These are phyloP conservation scores for Huntiella decipiens DNA, from an alignment of 2,329 filamentous ascomycete genomes.

Conservation along the genomic window DNA sequence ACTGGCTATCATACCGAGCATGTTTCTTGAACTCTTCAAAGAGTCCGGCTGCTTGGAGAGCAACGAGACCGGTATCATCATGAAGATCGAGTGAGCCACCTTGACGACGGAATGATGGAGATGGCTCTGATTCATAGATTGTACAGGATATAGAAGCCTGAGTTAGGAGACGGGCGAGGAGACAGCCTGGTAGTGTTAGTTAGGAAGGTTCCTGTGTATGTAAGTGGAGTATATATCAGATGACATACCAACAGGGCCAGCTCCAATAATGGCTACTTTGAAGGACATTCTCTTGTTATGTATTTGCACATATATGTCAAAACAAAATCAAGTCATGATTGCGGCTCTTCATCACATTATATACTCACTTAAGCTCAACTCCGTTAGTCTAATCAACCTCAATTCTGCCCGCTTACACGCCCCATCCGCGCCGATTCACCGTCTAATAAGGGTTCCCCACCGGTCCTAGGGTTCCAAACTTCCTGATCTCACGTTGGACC, in stretches of 20 bases:
- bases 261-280: slow-evolving; percentile 12
- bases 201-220: slow-evolving; percentile 12
- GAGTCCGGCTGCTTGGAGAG: slow-evolving; percentile 30
- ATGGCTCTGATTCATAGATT: slow-evolving; percentile 30
- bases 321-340: too few relatives aligned
- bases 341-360: too few relatives aligned
- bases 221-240: slow-evolving; percentile 4
- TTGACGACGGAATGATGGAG: slow-evolving; percentile 26
- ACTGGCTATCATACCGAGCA: slow-evolving; percentile 33
- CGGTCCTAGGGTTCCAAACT: too few relatives aligned
- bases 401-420: too few relatives aligned
- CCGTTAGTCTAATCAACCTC: too few relatives aligned
- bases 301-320: too few relatives aligned
- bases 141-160: slow-evolving; percentile 25
- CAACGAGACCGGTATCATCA: slow-evolving; percentile 28
- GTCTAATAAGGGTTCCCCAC: too few relatives aligned
- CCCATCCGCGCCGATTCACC: too few relatives aligned
- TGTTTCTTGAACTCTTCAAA: slow-evolving; percentile 29
- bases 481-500: too few relatives aligned
- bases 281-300: not conserved
- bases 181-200: slow-evolving; percentile 19
- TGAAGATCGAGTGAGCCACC: slow-evolving; percentile 38
- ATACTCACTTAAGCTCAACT: too few relatives aligned
- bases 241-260: slow-evolving; percentile 16
- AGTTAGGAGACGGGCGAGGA: slow-evolving; percentile 32